Evolutionary conservation across 768 basidiomycete species (phyloP).

Genomic region (Amylocystis lapponica): DNA sequence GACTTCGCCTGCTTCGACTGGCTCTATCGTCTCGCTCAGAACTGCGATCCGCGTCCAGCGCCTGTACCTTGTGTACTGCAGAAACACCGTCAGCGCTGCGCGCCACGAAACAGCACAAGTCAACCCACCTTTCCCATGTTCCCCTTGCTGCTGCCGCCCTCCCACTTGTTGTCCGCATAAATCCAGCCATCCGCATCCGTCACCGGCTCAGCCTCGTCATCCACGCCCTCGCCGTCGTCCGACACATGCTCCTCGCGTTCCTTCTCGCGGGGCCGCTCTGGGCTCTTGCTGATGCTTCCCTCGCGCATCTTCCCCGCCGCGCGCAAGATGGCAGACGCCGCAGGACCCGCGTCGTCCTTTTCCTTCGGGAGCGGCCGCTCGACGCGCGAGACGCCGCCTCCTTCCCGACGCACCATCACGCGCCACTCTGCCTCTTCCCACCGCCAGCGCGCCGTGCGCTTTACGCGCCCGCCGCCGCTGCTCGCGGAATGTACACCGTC

Average conservation of each 20-base stretch:
- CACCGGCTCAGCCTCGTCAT: slow-evolving; percentile 42
- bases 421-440: slow-evolving; percentile 94
- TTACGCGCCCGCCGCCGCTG: slow-evolving; percentile 39
- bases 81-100: not conserved
- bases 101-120: not conserved
- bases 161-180: slow-evolving; percentile 96
- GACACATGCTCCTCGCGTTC: slow-evolving; percentile 9
- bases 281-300: slow-evolving; percentile 27
- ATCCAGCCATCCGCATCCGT: slow-evolving; percentile 92
- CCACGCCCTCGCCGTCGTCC: slow-evolving; percentile 10
- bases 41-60: slow-evolving; percentile 85
- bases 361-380: slow-evolving; percentile 53
- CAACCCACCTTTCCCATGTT: slow-evolving; percentile 74
- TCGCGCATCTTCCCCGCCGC: slow-evolving; percentile 44
- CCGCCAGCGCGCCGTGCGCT: slow-evolving; percentile 74
- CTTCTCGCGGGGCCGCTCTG: slow-evolving; percentile 7
- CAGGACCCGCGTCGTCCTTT: slow-evolving; percentile 40
- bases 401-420: slow-evolving; percentile 57
- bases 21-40: slow-evolving; percentile 66
- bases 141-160: slow-evolving; percentile 63
- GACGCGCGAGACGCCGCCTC: slow-evolving; percentile 46
- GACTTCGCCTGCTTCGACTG: slow-evolving; percentile 31
- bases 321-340: slow-evolving; percentile 37
- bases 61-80: slow-evolving; percentile 76
- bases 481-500: slow-evolving; percentile 42